Evolutionary conservation across 2,329 filamentous ascomycete genomes (phyloP).

Genomic region (Periglandula ipomoeae): DNA sequence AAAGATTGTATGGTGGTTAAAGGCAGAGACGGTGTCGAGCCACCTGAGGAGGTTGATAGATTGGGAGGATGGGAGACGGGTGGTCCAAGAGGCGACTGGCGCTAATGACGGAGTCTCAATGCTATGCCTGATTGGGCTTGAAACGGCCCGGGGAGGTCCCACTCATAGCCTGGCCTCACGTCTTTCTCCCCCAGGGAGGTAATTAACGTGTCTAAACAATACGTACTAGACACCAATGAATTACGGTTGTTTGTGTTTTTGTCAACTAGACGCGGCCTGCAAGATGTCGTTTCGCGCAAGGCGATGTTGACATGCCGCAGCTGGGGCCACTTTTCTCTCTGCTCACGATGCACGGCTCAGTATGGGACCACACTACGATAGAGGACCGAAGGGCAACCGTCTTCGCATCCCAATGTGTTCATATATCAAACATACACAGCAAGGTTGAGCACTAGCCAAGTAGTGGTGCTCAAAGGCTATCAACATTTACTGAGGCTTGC

Average conservation of each 20-base stretch:
- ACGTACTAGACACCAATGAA: neutral
- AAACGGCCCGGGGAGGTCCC: constrained; percentile 10
- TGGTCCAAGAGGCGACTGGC: constrained; percentile 4
- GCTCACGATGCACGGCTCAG: neutral
- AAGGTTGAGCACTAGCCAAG: too few relatives aligned
- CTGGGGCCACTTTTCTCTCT: too few relatives aligned
- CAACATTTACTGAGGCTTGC: too few relatives aligned
- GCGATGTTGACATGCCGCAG: neutral
- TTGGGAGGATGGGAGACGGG: constrained; percentile 5
- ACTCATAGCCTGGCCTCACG: constrained; percentile 2
- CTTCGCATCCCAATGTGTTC: too few relatives aligned
- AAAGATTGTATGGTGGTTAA: neutral
- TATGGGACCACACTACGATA: neutral
- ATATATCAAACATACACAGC: too few relatives aligned
- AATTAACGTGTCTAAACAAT: neutral
- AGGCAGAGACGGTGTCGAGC: neutral
- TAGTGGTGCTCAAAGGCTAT: too few relatives aligned
- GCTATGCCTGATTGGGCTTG: constrained; percentile 10
- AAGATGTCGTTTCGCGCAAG: neutral
- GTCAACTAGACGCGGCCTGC: neutral
- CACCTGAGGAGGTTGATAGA: constrained; percentile 5
- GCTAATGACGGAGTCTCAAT: constrained; percentile 2
- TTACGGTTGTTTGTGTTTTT: neutral
- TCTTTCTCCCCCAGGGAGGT: neutral
- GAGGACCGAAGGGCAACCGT: too few relatives aligned